phyloP scores from a whole-genome alignment of 176 grass and related monocot species.

The Alloteropsis semialata region DNA sequence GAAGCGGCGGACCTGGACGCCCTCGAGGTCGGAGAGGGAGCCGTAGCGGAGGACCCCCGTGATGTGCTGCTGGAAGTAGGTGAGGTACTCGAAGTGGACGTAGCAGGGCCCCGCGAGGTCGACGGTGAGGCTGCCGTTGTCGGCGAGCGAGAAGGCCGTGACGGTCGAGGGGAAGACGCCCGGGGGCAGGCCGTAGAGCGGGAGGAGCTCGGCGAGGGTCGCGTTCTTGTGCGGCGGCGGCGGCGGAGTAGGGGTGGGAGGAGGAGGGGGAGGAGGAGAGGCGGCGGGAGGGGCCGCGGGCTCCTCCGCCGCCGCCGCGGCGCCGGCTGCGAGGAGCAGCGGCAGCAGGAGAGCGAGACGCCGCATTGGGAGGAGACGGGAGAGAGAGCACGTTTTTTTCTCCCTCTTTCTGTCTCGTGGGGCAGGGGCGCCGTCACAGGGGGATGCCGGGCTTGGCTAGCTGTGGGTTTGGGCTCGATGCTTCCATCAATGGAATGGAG shows the following conservation, averaged over 20 bases:
- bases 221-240: conserved; percentile 7
- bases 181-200: conserved; percentile 52
- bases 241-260: not conserved
- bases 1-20: conserved; percentile 67
- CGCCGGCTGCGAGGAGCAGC: not conserved
- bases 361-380: conserved; percentile 25
- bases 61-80: conserved; percentile 41
- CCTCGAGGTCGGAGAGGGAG: conserved; percentile 39
- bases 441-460: not conserved
- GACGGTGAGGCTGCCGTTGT: conserved; percentile 52
- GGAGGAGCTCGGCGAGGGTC: conserved; percentile 64
- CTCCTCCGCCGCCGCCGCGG: not conserved
- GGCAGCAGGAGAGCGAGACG: conserved; percentile 11
- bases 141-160: conserved; percentile 55
- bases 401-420: not conserved
- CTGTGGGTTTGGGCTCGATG: not conserved
- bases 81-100: conserved; percentile 55
- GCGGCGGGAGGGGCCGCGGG: not conserved
- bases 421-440: not conserved
- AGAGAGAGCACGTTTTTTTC: not conserved
- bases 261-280: not conserved
- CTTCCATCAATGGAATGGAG: not conserved
- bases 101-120: conserved; percentile 63
- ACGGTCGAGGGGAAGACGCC: conserved; percentile 68
- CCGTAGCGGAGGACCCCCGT: conserved; percentile 58